A percentile compares a stretch with the other conserved stretches of the same genome.
Evolutionary conservation across 1,284 basidiomycete species (phyloP).

Genomic region (Lignosus rhinocerotis): DNA sequence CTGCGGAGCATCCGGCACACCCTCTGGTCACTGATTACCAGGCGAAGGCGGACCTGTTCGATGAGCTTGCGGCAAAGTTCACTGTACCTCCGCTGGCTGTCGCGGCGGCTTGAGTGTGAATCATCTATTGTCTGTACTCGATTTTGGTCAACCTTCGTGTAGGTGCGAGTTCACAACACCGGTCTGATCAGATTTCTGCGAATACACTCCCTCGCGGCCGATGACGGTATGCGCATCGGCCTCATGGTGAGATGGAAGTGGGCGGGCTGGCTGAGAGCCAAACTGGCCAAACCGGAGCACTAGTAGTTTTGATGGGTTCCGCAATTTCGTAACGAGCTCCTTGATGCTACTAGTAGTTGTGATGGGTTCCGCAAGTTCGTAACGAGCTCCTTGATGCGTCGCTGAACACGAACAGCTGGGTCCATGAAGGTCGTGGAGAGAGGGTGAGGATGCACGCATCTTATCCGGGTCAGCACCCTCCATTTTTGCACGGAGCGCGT

Average conservation of each 20-base stretch:
- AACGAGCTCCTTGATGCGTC: conserved; percentile 16
- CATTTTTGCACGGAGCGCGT: conserved; percentile 1
- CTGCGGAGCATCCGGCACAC: conserved; percentile 60
- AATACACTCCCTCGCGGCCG: too few relatives aligned
- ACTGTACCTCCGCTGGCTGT: conserved; percentile 55
- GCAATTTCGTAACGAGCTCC: too few relatives aligned
- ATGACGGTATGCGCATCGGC: too few relatives aligned
- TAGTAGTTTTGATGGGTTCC: too few relatives aligned
- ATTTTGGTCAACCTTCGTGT: too few relatives aligned
- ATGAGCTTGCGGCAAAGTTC: conserved; percentile 71
- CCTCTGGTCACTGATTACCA: conserved; percentile 66
- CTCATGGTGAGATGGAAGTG: too few relatives aligned
- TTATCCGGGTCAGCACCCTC: neutral
- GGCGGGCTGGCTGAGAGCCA: too few relatives aligned
- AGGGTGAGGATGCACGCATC: neutral
- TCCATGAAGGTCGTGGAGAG: conserved; percentile 26
- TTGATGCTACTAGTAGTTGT: too few relatives aligned
- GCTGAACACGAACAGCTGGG: conserved; percentile 10
- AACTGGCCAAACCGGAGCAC: too few relatives aligned
- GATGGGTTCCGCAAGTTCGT: too few relatives aligned
- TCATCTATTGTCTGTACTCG: neutral
- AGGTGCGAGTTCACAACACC: too few relatives aligned
- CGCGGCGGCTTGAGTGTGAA: conserved; percentile 30
- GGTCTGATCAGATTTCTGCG: too few relatives aligned
- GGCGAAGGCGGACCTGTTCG: conserved; percentile 67